Evolutionary conservation across 768 basidiomycete genomes (phyloP).

Genomic region (Hypholoma sublateritium): DNA sequence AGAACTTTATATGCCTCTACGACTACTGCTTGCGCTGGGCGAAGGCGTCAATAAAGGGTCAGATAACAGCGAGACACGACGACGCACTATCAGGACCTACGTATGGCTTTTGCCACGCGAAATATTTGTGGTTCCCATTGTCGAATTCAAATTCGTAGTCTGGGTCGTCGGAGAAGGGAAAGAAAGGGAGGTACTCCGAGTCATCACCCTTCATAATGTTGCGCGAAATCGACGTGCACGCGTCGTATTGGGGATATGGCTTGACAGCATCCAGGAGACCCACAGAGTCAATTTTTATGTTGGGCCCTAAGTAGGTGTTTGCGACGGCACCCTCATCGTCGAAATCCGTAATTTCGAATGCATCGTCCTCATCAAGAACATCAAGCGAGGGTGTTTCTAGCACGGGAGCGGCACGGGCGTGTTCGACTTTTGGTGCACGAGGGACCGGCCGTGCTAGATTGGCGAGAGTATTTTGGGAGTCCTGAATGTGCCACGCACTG

Average conservation of each 20-base stretch:
- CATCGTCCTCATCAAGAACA: not conserved
- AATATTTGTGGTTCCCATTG: conserved; percentile 36
- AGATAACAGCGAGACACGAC: not conserved
- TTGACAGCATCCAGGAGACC: not conserved
- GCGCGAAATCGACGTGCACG: conserved; percentile 48
- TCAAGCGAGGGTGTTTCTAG: not conserved
- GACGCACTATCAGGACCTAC: conserved; percentile 37
- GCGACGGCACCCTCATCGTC: not conserved
- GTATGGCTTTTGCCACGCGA: conserved; percentile 48
- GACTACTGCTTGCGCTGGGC: conserved; percentile 48
- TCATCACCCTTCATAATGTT: conserved; percentile 60
- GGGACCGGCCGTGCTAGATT: not conserved
- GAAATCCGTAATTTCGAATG: not conserved
- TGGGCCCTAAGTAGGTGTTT: not conserved
- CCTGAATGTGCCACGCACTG: conserved; percentile 9
- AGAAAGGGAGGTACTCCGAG: conserved; percentile 52
- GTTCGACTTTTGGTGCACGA: not conserved
- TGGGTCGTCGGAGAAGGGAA: conserved; percentile 64
- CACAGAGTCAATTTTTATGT: not conserved
- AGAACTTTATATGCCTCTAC: conserved; percentile 49
- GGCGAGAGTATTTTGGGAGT: conserved; percentile 4
- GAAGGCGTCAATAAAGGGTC: not conserved
- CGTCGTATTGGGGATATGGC: conserved; percentile 48
- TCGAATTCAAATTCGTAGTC: conserved; percentile 44
- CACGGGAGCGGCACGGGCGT: not conserved